Evolutionary conservation across 2,329 filamentous ascomycete genomes (phyloP).

Genomic region (Davidsoniella virescens): DNA sequence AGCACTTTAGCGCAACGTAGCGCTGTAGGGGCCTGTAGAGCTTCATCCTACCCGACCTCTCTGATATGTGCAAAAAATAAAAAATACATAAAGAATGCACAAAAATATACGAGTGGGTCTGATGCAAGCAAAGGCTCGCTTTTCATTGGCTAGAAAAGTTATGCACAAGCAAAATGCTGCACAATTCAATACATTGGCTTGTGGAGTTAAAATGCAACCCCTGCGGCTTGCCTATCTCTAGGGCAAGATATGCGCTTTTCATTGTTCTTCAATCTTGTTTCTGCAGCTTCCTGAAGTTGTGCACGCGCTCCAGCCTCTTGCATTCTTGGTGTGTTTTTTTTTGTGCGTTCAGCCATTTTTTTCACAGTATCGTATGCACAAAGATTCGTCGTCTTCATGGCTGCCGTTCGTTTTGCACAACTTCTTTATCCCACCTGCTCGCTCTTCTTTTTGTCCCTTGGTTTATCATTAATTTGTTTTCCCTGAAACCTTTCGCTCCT

Average conservation of each 20-base stretch:
- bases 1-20: too few relatives aligned
- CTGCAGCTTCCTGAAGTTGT: neutral
- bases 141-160: too few relatives aligned
- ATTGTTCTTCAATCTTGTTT: slow-evolving; percentile 4
- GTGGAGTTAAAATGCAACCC: neutral
- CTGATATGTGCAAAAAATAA: too few relatives aligned
- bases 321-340: slow-evolving; percentile 4
- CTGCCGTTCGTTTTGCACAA: neutral
- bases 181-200: too few relatives aligned
- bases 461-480: slow-evolving; percentile 1
- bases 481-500: neutral
- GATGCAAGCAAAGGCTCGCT: too few relatives aligned
- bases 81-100: too few relatives aligned
- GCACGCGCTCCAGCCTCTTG: slow-evolving; percentile 9
- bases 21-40: too few relatives aligned
- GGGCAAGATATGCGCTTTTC: neutral
- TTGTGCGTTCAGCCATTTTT: slow-evolving; percentile 1
- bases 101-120: too few relatives aligned
- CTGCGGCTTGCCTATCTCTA: too few relatives aligned
- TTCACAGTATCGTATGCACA: neutral
- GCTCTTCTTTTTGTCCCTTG: slow-evolving; percentile 3
- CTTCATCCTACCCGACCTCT: too few relatives aligned
- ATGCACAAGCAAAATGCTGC: too few relatives aligned
- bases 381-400: too few relatives aligned
- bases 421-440: neutral